Conservation (phyloP, 768 basidiomycete genomes). For the Serendipita sp. region DNA sequence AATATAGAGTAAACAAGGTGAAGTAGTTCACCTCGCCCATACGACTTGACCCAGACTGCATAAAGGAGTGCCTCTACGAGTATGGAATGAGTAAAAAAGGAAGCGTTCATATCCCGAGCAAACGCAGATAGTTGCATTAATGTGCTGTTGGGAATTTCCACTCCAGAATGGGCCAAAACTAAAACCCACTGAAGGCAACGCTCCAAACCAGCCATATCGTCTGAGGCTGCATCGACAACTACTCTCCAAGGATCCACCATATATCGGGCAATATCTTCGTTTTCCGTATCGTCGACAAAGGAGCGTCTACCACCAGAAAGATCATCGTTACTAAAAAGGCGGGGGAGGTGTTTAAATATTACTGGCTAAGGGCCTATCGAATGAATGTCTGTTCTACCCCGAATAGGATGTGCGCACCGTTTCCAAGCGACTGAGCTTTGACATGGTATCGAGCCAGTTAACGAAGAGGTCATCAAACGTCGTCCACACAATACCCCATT, state of each 20-base stretch:
- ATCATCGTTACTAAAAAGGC: conserved; percentile 40
- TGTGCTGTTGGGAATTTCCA: conserved; percentile 39
- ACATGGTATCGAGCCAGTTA: conserved; percentile 39
- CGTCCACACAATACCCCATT: conserved; percentile 38
- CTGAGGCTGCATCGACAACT: conserved; percentile 28
- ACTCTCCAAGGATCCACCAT: conserved; percentile 40
- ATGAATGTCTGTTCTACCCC: neutral
- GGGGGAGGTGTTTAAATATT: conserved; percentile 22
- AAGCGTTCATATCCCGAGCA: conserved; percentile 23
- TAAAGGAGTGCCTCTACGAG: conserved; percentile 38
- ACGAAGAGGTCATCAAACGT: conserved; percentile 42
- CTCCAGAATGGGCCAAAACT: conserved; percentile 45
- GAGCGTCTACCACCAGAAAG: conserved; percentile 30
- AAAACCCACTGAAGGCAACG: conserved; percentile 43
- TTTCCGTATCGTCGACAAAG: conserved; percentile 19
- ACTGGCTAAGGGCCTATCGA: conserved; percentile 4
- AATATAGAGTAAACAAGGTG: conserved; percentile 34
- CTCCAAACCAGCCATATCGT: conserved; percentile 28
- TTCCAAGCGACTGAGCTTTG: conserved; percentile 19
- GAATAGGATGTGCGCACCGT: conserved; percentile 23
- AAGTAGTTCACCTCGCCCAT: conserved; percentile 45
- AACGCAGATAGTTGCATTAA: conserved; percentile 34
- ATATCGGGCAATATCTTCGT: conserved; percentile 18
- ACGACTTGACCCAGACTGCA: conserved; percentile 45
- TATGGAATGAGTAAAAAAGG: conserved; percentile 31